Percentiles rank a stretch among this genome's conserved stretches.
Evolutionary conservation across 768 basidiomycete species (phyloP).

Genomic region (Asterophora parasitica): DNA sequence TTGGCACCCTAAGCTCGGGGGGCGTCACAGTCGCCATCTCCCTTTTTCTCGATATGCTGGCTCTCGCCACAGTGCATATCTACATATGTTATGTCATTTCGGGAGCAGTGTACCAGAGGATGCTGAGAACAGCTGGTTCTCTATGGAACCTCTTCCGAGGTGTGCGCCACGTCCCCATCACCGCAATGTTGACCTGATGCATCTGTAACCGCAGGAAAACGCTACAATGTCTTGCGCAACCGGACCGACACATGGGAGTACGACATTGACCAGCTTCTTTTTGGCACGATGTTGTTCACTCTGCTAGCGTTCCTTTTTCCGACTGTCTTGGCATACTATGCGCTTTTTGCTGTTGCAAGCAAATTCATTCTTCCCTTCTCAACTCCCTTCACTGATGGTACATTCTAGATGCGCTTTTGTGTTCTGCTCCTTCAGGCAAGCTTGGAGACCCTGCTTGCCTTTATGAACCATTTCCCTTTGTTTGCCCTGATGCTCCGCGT

Average conservation of each 20-base stretch:
- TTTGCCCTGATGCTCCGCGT: conserved; percentile 80
- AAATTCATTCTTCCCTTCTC: conserved; percentile 57
- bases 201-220: conserved; percentile 55
- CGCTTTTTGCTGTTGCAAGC: conserved; percentile 66
- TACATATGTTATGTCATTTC: conserved; percentile 64
- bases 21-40: conserved; percentile 69
- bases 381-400: conserved; percentile 6
- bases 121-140: conserved; percentile 53
- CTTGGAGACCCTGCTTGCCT: conserved; percentile 62
- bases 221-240: conserved; percentile 80
- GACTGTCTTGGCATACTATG: conserved; percentile 83
- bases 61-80: conserved; percentile 67
- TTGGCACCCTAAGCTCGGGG: conserved; percentile 34
- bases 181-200: neutral
- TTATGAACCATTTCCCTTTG: conserved; percentile 90
- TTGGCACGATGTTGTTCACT: conserved; percentile 88
- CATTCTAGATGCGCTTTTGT: conserved; percentile 43
- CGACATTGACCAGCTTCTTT: conserved; percentile 89
- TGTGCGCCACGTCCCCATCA: conserved; percentile 20
- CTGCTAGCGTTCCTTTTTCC: conserved; percentile 77
- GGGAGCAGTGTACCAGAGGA: conserved; percentile 54
- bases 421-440: conserved; percentile 56
- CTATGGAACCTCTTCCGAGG: conserved; percentile 92
- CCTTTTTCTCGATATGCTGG: conserved; percentile 59
- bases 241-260: conserved; percentile 91